These are phyloP conservation scores for Dendrothele bispora DNA, from an alignment of 768 basidiomycete species.

Conservation along the genomic window DNA sequence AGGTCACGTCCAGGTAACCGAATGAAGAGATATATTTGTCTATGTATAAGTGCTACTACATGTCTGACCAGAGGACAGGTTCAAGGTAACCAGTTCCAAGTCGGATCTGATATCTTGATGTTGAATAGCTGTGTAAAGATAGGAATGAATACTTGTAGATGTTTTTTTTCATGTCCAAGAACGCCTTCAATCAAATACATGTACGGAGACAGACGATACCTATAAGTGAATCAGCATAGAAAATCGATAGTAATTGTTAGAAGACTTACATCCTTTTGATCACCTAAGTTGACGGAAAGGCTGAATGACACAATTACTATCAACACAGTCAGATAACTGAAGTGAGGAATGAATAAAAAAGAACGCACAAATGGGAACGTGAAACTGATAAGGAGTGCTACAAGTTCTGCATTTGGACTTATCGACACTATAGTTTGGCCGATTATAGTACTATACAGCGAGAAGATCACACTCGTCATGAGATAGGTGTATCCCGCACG, in stretches of 20 bases:
- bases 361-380: conserved; percentile 56
- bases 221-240: too few relatives aligned
- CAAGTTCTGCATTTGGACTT: conserved; percentile 58
- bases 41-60: conserved; percentile 57
- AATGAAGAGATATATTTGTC: conserved; percentile 41
- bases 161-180: conserved; percentile 24
- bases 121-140: conserved; percentile 33
- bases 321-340: too few relatives aligned
- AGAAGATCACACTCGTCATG: too few relatives aligned
- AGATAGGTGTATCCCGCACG: too few relatives aligned
- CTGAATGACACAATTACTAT: too few relatives aligned
- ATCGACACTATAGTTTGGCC: conserved; percentile 60
- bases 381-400: conserved; percentile 54
- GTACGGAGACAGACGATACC: too few relatives aligned
- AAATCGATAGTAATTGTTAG: too few relatives aligned
- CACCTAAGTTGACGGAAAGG: too few relatives aligned
- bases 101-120: conserved; percentile 39
- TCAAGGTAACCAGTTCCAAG: conserved; percentile 50
- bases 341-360: neutral
- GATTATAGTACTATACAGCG: conserved; percentile 60
- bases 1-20: conserved; percentile 51
- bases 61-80: conserved; percentile 50
- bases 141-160: neutral
- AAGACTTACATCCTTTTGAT: conserved; percentile 74
- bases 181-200: too few relatives aligned